phyloP scores from a whole-genome alignment of 169 alveolate species.

The Cystoisospora suis region DNA sequence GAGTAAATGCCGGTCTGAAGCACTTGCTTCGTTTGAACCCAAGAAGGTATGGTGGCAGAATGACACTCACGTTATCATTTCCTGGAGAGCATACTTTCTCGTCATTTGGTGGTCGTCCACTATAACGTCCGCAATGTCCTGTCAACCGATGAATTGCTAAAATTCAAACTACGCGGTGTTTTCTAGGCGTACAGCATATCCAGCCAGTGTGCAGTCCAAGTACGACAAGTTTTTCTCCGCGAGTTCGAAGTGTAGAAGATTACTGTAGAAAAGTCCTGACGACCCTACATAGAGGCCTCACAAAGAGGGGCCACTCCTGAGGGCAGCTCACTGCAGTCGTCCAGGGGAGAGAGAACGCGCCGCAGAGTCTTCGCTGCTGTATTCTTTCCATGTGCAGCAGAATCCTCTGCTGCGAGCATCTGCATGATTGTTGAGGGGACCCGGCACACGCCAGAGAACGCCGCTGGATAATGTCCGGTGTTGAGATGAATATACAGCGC shows the following conservation, averaged over 20 bases:
- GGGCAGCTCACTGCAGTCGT: slow-evolving; percentile 20
- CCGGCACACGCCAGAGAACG: slow-evolving; percentile 41
- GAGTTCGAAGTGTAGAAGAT: slow-evolving; percentile 26
- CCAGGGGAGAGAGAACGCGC: slow-evolving; percentile 1
- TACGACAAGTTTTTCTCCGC: slow-evolving; percentile 3
- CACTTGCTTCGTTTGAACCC: no score
- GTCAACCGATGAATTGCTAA: not conserved
- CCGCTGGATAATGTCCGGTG: not conserved
- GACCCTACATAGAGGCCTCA: no score
- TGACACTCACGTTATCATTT: slow-evolving; percentile 11
- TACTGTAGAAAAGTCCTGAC: slow-evolving; percentile 42
- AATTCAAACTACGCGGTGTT: not conserved
- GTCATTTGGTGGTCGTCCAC: not conserved
- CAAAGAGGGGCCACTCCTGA: not conserved
- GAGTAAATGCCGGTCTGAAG: not conserved
- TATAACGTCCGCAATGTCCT: not conserved
- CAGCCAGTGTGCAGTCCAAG: not conserved
- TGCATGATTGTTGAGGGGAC: slow-evolving; percentile 33
- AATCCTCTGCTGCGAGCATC: slow-evolving; percentile 33
- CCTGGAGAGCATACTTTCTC: not conserved
- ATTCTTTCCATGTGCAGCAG: slow-evolving; percentile 31
- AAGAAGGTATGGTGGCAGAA: no score
- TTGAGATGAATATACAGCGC: not conserved
- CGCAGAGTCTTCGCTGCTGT: slow-evolving; percentile 16
- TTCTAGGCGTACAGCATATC: not conserved